Base-by-base conservation (phyloP, 257 asterid genomes). In the Ballota nigra region DNA sequence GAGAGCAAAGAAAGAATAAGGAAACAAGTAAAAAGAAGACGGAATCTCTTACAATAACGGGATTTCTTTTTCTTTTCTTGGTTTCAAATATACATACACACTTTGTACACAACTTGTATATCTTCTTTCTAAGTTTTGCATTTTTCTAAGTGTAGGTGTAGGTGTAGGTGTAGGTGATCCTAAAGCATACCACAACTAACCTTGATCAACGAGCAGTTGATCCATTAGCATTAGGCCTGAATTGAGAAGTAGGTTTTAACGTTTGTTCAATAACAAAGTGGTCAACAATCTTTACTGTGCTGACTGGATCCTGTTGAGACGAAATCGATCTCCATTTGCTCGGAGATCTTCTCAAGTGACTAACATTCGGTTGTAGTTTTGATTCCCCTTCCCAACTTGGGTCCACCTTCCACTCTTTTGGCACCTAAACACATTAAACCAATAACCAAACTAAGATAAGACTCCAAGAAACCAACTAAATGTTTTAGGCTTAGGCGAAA, bases 401-500 rank as follows among this genome's bases (percentile, higher is more conserved):
- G 73, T 95, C 99, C 77, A 95, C 40, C 86, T 92, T 89, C 99
- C 99, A 92, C 82, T 86, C 93, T 69, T 95, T 95, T 0, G 97
- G 97, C 55, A 95, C 98, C 98, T 95, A 19, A 43, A 43, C 82
- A 83, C 19, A 77, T 40, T 26, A 28, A 60, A 64, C 60, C 20
- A 45, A 45, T 36, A 38, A 9, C 15, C 45, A 38, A 38, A 38
- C 45, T 26, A 26, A 3, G 29, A 26, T 26, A 26, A 3, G 29
- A 26, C 29, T 26, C 3, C 29, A 26, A 26, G 2, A 1, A 26
- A 26, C 29, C 3, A 26, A n/a, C n/a, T n/a, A 26, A 26, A 26
- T 26, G 29, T 26, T 26, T 26, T 26, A 26, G 29, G 29, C 29
- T 26, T 26, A 1, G 29, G 3, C 3, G 29, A 3, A 26, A 26